phyloP scores from a whole-genome alignment of 2,329 filamentous ascomycete genomes.

The Cytospora paraplurivora region DNA sequence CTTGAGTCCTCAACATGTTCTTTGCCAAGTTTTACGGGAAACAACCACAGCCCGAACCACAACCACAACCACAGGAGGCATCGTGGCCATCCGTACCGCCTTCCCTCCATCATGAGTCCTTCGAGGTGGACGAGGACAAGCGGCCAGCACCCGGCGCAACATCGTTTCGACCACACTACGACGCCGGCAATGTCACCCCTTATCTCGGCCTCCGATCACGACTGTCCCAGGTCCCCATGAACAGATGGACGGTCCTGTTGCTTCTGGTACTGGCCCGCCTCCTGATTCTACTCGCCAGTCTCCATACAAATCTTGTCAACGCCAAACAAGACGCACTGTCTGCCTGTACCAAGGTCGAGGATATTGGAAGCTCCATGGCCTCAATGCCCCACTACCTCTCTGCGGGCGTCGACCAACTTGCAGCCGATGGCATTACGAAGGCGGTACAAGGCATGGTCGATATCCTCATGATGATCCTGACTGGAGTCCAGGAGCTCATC shows the following conservation, averaged over 20 bases:
- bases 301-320: slow-evolving; percentile 73
- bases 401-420: slow-evolving; percentile 82
- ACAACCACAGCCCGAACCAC: background rate
- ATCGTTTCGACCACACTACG: slow-evolving; percentile 47
- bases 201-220: slow-evolving; percentile 89
- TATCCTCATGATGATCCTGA: slow-evolving; percentile 77
- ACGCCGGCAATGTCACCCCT: slow-evolving; percentile 69
- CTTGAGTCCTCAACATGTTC: slow-evolving; percentile 7
- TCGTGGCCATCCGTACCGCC: slow-evolving; percentile 10
- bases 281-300: slow-evolving; percentile 71
- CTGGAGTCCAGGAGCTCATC: slow-evolving; percentile 82
- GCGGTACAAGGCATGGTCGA: slow-evolving; percentile 78
- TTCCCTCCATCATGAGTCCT: slow-evolving; percentile 30
- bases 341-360: slow-evolving; percentile 90
- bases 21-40: background rate
- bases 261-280: slow-evolving; percentile 82
- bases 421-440: slow-evolving; percentile 76
- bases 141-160: slow-evolving; percentile 46
- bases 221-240: slow-evolving; percentile 95
- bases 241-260: slow-evolving; percentile 92
- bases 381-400: slow-evolving; percentile 98
- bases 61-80: background rate
- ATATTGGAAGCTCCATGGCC: slow-evolving; percentile 90
- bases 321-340: slow-evolving; percentile 82
- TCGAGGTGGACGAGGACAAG: slow-evolving; percentile 42